phyloP scores from a whole-genome alignment of 169 alveolate species.

The Neospora caninum region DNA sequence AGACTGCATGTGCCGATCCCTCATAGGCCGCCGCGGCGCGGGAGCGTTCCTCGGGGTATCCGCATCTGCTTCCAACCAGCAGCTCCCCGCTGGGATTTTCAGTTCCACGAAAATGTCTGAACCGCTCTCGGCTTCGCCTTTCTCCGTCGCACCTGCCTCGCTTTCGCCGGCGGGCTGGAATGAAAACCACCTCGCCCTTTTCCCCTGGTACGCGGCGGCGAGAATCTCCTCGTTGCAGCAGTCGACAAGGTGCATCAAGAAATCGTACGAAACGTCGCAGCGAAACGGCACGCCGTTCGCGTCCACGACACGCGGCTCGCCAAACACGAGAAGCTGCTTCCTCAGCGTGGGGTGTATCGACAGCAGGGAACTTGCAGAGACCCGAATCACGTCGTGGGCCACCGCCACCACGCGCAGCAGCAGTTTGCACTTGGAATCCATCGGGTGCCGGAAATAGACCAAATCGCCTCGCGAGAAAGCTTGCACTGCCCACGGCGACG shows the following conservation, averaged over 20 bases:
- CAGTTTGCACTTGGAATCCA: not conserved
- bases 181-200: too few species aligned
- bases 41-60: too few species aligned
- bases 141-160: not conserved
- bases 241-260: not conserved
- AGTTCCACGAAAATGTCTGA: not conserved
- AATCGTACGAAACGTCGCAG: not conserved
- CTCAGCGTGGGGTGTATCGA: constrained; percentile 29
- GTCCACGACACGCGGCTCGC: constrained; percentile 22
- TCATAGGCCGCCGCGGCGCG: too few species aligned
- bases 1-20: too few species aligned
- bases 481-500: not conserved
- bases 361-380: not conserved
- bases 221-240: not conserved
- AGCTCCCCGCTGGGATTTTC: constrained; percentile 12
- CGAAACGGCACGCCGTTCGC: not conserved
- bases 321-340: constrained; percentile 20
- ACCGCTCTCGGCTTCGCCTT: not conserved
- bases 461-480: not conserved
- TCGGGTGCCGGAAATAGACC: constrained; percentile 23
- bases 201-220: not conserved
- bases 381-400: constrained; percentile 5
- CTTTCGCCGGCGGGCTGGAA: too few species aligned
- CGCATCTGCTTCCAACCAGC: constrained; percentile 31
- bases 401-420: constrained; percentile 7